Percentiles rank a stretch among this genome's conserved stretches.
Evolutionary conservation across 139 green algal genomes (phyloP).

Genomic region (Coelastrella sp.): DNA sequence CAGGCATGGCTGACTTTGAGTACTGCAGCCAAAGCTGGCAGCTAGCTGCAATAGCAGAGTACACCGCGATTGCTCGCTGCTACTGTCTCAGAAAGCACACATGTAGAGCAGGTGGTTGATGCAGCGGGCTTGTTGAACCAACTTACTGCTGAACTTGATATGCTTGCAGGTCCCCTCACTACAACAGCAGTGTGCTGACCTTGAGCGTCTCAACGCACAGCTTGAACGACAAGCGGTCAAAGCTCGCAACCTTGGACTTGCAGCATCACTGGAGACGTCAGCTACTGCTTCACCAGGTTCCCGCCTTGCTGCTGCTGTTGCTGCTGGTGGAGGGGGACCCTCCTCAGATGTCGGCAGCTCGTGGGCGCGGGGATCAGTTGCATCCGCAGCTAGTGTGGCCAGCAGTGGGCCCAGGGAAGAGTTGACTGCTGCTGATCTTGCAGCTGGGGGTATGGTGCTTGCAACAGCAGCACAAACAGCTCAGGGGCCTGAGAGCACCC

Average conservation of each 20-base stretch:
- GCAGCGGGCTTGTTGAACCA: neutral
- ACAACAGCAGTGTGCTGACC: constrained; percentile 22
- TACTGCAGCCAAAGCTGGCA: too few species aligned
- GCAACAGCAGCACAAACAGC: neutral
- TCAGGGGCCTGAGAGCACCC: too few species aligned
- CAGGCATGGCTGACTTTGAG: too few species aligned
- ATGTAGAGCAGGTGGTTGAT: too few species aligned
- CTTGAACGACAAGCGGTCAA: constrained; percentile 5
- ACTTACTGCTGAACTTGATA: neutral
- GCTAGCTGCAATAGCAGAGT: too few species aligned
- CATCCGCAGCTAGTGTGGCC: constrained; percentile 2
- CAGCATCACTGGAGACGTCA: neutral
- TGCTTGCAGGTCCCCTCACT: constrained; percentile 16
- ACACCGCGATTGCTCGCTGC: too few species aligned
- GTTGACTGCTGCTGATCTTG: constrained; percentile 36
- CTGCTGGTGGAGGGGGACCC: neutral
- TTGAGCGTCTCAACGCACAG: constrained; percentile 9
- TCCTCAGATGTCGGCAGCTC: neutral
- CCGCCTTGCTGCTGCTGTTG: constrained; percentile 1
- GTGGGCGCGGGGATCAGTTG: neutral
- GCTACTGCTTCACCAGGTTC: neutral
- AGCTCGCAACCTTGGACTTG: neutral
- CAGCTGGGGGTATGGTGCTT: neutral
- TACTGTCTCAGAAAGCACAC: too few species aligned
- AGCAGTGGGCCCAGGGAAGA: constrained; percentile 29